phyloP scores from a whole-genome alignment of 1,284 basidiomycete genomes.

The Heterobasidion parviporum region DNA sequence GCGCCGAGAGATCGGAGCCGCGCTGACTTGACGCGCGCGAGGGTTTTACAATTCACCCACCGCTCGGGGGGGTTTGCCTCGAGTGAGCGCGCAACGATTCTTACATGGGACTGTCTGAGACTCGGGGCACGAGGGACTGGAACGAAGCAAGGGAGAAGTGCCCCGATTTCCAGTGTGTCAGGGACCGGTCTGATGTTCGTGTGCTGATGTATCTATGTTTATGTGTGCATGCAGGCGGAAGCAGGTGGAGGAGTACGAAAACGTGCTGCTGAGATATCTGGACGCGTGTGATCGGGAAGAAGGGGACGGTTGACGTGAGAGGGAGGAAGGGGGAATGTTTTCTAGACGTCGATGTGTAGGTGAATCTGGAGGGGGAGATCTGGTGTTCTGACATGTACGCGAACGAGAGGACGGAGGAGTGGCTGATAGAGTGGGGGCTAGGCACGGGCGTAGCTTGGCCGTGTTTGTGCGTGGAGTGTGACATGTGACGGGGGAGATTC shows the following conservation, averaged over 20 bases:
- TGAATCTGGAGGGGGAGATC: neutral
- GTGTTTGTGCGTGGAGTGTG: slow-evolving; percentile 10
- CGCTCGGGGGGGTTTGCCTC: too few species aligned
- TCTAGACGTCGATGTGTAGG: neutral
- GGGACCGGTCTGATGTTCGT: neutral
- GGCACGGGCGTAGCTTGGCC: slow-evolving; percentile 12
- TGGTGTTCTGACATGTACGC: too few species aligned
- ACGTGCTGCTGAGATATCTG: slow-evolving; percentile 38
- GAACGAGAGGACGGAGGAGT: slow-evolving; percentile 2
- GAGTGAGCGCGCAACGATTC: too few species aligned
- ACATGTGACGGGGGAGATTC: slow-evolving; percentile 12
- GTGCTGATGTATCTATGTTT: neutral
- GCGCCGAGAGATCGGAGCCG: too few species aligned
- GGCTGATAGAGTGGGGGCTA: slow-evolving; percentile 12
- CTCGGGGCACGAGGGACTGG: neutral
- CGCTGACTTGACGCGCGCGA: too few species aligned
- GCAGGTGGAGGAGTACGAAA: slow-evolving; percentile 40
- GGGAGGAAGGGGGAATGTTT: neutral
- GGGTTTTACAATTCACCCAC: too few species aligned
- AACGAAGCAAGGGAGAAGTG: neutral
- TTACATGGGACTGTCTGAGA: neutral
- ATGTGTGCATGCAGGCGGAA: slow-evolving; percentile 36
- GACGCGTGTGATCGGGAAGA: slow-evolving; percentile 36
- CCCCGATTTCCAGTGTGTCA: neutral
- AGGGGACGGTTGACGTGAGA: slow-evolving; percentile 11